phyloP scores from a whole-genome alignment of 2,329 filamentous ascomycete species.

The Shiraia sp. region DNA sequence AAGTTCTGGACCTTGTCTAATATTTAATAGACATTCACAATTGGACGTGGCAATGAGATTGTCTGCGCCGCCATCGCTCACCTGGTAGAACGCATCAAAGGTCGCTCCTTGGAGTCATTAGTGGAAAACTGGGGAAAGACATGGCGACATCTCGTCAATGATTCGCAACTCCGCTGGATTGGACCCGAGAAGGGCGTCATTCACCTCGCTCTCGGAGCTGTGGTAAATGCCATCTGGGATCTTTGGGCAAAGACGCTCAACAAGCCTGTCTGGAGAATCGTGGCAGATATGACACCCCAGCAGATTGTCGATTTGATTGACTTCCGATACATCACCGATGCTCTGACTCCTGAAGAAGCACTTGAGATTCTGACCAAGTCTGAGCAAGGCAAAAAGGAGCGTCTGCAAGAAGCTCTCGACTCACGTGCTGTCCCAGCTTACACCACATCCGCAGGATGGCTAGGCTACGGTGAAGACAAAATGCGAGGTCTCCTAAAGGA shows the following conservation, averaged over 20 bases:
- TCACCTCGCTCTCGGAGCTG: constrained; percentile 84
- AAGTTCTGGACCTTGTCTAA: neutral
- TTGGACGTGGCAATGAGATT: constrained; percentile 88
- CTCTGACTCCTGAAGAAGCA: constrained; percentile 85
- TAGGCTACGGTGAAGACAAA: constrained; percentile 89
- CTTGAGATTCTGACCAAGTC: constrained; percentile 68
- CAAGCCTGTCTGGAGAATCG: constrained; percentile 89
- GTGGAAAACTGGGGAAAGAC: constrained; percentile 83
- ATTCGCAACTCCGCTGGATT: constrained; percentile 91
- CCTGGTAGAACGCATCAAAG: constrained; percentile 74
- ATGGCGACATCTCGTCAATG: constrained; percentile 88
- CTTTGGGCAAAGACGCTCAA: constrained; percentile 86
- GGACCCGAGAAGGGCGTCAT: constrained; percentile 94
- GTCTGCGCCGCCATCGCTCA: constrained; percentile 83
- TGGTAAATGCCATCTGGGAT: constrained; percentile 92
- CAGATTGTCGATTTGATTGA: constrained; percentile 88
- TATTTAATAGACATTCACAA: constrained; percentile 67
- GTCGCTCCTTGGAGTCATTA: constrained; percentile 75
- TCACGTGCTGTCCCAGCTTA: constrained; percentile 84
- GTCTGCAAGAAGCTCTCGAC: constrained; percentile 73
- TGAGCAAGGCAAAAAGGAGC: constrained; percentile 69
- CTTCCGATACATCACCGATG: constrained; percentile 93
- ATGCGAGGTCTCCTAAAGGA: constrained; percentile 75
- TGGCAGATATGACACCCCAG: constrained; percentile 87
- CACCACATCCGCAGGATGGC: constrained; percentile 87